Evolutionary conservation across 306 rosid genomes (phyloP).

Genomic region (Echinosophora koreensis): DNA sequence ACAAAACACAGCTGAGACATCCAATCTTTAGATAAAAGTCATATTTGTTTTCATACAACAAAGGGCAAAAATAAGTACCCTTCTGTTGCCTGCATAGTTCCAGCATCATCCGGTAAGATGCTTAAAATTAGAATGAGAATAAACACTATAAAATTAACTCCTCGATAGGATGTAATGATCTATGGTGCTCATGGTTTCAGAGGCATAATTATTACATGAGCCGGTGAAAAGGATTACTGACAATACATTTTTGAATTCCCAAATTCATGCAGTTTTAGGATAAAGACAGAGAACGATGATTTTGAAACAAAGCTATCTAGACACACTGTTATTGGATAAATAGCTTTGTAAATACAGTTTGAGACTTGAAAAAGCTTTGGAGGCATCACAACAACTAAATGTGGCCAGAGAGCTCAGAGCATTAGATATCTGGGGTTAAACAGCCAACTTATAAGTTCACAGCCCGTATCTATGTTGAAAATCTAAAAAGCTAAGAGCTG

Average conservation of each 20-base stretch:
- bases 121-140: slow-evolving; percentile 20
- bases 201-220: slow-evolving; percentile 32
- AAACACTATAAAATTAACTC: slow-evolving; percentile 31
- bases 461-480: slow-evolving; percentile 18
- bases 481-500: slow-evolving; percentile 12
- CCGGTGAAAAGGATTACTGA: slow-evolving; percentile 15
- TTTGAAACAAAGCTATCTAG: slow-evolving; percentile 34
- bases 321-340: slow-evolving; percentile 11
- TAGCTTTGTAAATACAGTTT: background rate
- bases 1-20: slow-evolving; percentile 29
- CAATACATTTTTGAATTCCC: too few species aligned
- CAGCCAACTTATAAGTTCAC: slow-evolving; percentile 44
- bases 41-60: slow-evolving; percentile 42
- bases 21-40: slow-evolving; percentile 27
- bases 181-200: slow-evolving; percentile 36
- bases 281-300: slow-evolving; percentile 15
- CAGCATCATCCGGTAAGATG: slow-evolving; percentile 25
- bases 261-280: slow-evolving; percentile 6
- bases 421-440: slow-evolving; percentile 20
- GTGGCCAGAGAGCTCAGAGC: slow-evolving; percentile 31
- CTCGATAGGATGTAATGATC: slow-evolving; percentile 18
- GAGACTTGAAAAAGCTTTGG: slow-evolving; percentile 27
- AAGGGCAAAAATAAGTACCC: slow-evolving; percentile 35
- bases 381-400: slow-evolving; percentile 30
- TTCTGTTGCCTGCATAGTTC: slow-evolving; percentile 25